Evolutionary conservation across 192 early-diverging fungal genomes (phyloP), one percentile per base, ranked within the genome.

Genomic region (Coemansia sp.): DNA sequence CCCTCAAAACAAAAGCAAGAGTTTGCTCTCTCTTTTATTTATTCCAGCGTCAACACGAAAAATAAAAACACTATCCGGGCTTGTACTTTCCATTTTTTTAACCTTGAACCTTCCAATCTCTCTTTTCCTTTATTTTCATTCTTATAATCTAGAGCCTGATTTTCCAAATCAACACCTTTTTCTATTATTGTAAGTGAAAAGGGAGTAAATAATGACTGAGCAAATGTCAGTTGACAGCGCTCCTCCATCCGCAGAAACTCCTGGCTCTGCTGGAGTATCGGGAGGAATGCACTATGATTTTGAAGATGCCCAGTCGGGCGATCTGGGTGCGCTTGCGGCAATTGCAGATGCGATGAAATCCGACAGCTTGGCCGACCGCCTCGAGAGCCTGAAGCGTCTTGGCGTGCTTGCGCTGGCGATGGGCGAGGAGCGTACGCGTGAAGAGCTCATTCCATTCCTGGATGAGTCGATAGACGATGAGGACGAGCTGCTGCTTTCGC

Each of bases 391-490:
- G 34, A 81, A 81, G 78, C 78, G 78, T 15, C 67, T 81, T n/a
- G 59, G 66, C 42, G 70, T 81, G 46, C 67, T 81, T 33, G 95
- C 96, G 15, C 84, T 92, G 42, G 96, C 97, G 17, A 87, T 99
- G 38, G 97, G 97, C 34, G 89, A 89, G 50, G 93, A 98, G 78
- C 89, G 97, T 55, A 93, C 97, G 40, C 85, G 97, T 34, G 89
- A 90, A 36, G 97, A 99, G 83, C 89, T 99, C 33, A 89, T 99
- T 80, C 96, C 96, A 20, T 99, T 99, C 73, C 85, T 99, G 48
- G 96, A 98, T 85, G 97, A 99, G 84, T 95, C 95, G 14, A 96
- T 96, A 70, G 96, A 99, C 79, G 97, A 99, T 73, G 97, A 99
- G 71, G 97, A 99, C 75, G 97, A 99, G 75, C 89, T 99, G 36